Conservation (phyloP, 129 eudicot genomes). For the Escallonia rubra region DNA sequence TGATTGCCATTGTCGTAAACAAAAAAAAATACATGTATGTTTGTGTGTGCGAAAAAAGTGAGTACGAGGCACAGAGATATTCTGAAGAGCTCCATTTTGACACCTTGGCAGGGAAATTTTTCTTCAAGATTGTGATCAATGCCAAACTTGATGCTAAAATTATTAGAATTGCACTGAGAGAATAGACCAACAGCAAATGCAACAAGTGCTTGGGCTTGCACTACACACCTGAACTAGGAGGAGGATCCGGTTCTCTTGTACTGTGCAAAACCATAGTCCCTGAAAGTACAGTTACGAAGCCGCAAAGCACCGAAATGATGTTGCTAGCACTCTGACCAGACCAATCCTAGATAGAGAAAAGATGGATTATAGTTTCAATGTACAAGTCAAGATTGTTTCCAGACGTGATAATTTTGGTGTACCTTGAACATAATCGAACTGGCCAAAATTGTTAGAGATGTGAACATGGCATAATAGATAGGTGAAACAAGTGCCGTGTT, state of each 20-base stretch:
- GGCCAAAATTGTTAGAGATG: slow-evolving; percentile 71
- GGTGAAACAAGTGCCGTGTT: slow-evolving; percentile 75
- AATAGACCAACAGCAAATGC: no score
- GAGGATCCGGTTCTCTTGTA: slow-evolving; percentile 77
- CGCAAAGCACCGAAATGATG: slow-evolving; percentile 82
- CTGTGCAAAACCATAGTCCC: slow-evolving; percentile 85
- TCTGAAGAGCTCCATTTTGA: no score
- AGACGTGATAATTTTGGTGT: not conserved
- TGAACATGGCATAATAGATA: slow-evolving; percentile 76
- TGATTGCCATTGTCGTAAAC: no score
- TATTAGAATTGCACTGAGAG: no score
- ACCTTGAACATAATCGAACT: slow-evolving; percentile 87
- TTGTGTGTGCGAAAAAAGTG: no score
- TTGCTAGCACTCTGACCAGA: slow-evolving; percentile 84
- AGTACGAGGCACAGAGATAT: no score
- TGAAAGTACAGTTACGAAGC: slow-evolving; percentile 80
- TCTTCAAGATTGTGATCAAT: no score
- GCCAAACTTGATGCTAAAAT: no score
- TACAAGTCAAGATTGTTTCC: not conserved
- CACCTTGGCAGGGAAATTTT: no score
- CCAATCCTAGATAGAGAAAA: slow-evolving; percentile 56
- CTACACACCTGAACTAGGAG: slow-evolving; percentile 49
- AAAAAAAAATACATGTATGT: no score
- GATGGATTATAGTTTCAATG: not conserved
- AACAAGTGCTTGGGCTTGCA: not conserved